phyloP scores from a whole-genome alignment of 805 yeast genomes.

The Cyberlindnera samutprakarnensis region DNA sequence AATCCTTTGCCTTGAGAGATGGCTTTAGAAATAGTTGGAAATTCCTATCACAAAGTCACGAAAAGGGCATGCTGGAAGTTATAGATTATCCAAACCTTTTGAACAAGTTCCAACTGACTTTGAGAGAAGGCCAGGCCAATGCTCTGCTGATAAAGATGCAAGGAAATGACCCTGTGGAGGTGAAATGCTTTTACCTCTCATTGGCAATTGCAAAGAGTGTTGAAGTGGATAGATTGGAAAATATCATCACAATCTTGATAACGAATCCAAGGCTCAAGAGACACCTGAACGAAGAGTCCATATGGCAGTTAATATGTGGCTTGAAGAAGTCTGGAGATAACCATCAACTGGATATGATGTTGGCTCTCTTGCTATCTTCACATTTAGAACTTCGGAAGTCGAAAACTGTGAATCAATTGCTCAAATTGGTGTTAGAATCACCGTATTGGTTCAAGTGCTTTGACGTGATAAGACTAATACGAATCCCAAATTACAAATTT shows the following conservation, averaged over 20 bases:
- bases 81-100: slow-evolving; percentile 13
- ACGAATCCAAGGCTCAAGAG: slow-evolving; percentile 1
- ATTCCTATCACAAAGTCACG: slow-evolving; percentile 2
- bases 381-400: neutral
- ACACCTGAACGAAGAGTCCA: slow-evolving; percentile 6
- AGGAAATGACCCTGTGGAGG: neutral
- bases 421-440: slow-evolving; percentile 3
- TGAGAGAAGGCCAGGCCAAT: slow-evolving; percentile 3
- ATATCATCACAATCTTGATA: slow-evolving; percentile 4
- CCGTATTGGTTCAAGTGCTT: slow-evolving; percentile 13
- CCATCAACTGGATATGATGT: no score
- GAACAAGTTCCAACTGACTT: slow-evolving; percentile 5
- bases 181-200: slow-evolving; percentile 13
- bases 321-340: no score
- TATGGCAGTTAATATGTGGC: slow-evolving; percentile 8
- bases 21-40: slow-evolving; percentile 9
- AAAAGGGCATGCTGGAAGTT: slow-evolving; percentile 3
- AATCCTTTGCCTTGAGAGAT: slow-evolving; percentile 5
- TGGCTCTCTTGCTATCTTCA: slow-evolving; percentile 1
- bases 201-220: slow-evolving; percentile 8
- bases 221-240: slow-evolving; percentile 1
- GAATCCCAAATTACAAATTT: slow-evolving; percentile 2
- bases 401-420: slow-evolving; percentile 1
- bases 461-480: slow-evolving; percentile 1
- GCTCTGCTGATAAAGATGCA: slow-evolving; percentile 2